phyloP scores from a whole-genome alignment of 2,329 filamentous ascomycete genomes.

The Pseudocercospora fuligena region DNA sequence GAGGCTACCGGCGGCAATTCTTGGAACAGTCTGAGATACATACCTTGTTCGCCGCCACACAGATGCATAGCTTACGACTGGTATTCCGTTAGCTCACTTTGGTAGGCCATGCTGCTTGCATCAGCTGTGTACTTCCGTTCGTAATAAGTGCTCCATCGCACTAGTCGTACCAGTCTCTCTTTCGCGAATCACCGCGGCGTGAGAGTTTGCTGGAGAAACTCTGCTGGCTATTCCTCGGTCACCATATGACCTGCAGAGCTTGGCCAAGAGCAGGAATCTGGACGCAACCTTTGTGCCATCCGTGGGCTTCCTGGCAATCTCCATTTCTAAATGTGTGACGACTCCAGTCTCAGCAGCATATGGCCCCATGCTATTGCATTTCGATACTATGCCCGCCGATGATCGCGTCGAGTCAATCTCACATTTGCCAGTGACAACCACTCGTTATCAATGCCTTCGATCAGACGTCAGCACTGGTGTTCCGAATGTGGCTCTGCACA shows the following conservation, averaged over 20 bases:
- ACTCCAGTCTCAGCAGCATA: not conserved
- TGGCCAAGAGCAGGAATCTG: constrained; percentile 1
- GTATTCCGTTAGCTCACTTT: not conserved
- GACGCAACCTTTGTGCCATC: constrained; percentile 1
- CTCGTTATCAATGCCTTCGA: not conserved
- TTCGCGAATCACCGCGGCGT: not conserved
- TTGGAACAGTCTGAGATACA: constrained; percentile 7
- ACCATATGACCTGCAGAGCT: not conserved
- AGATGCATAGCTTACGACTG: not conserved
- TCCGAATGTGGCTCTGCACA: not conserved
- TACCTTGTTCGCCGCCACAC: not conserved
- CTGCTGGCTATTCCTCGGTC: constrained; percentile 1
- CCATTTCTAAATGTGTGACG: constrained; percentile 4
- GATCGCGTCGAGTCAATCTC: constrained; percentile 12
- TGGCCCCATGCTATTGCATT: constrained; percentile 7
- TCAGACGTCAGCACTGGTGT: not conserved
- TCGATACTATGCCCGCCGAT: not conserved
- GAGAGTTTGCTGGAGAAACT: constrained; percentile 2
- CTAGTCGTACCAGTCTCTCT: not conserved
- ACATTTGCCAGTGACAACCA: not conserved
- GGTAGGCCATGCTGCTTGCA: not conserved
- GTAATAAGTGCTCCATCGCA: not conserved
- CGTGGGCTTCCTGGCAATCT: not conserved
- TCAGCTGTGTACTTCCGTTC: not conserved
- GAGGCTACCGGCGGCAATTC: constrained; percentile 2